Evolutionary conservation across 257 asterid genomes (phyloP).

Genomic region (Coffea canephora): DNA sequence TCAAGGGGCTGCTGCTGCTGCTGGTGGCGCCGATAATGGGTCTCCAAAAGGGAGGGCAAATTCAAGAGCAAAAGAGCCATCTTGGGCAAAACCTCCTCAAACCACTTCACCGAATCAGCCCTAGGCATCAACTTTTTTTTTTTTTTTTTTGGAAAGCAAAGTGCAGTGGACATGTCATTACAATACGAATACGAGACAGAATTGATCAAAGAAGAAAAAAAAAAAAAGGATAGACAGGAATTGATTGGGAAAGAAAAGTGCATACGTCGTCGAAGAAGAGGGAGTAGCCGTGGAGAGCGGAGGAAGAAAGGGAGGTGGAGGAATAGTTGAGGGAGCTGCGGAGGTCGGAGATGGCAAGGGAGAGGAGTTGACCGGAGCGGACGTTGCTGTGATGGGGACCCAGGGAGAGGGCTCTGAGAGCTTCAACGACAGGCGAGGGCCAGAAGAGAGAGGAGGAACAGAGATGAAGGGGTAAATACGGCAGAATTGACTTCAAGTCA

Average conservation of each 20-base stretch:
- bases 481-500: constrained; percentile 43
- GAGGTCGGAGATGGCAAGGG: constrained; percentile 61
- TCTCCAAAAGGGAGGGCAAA: constrained; percentile 66
- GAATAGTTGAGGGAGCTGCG: constrained; percentile 37
- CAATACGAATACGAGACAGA: neutral
- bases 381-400: constrained; percentile 77
- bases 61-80: constrained; percentile 64
- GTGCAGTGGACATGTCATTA: neutral
- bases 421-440: constrained; percentile 62
- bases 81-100: constrained; percentile 56
- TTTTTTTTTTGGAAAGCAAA: neutral
- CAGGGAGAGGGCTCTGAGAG: constrained; percentile 62
- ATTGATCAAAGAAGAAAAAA: neutral
- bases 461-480: constrained; percentile 53
- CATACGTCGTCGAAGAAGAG: constrained; percentile 81
- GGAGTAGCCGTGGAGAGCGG: constrained; percentile 57
- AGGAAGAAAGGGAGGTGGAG: constrained; percentile 31
- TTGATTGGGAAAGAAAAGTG: no score
- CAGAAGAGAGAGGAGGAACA: constrained; percentile 63
- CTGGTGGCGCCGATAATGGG: constrained; percentile 43
- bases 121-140: constrained; percentile 52
- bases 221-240: no score
- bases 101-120: constrained; percentile 65
- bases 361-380: constrained; percentile 60
- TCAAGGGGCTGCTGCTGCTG: neutral